These are phyloP conservation scores for Pyrus betulifolia DNA, from an alignment of 306 rosid genomes.

Conservation along the genomic window DNA sequence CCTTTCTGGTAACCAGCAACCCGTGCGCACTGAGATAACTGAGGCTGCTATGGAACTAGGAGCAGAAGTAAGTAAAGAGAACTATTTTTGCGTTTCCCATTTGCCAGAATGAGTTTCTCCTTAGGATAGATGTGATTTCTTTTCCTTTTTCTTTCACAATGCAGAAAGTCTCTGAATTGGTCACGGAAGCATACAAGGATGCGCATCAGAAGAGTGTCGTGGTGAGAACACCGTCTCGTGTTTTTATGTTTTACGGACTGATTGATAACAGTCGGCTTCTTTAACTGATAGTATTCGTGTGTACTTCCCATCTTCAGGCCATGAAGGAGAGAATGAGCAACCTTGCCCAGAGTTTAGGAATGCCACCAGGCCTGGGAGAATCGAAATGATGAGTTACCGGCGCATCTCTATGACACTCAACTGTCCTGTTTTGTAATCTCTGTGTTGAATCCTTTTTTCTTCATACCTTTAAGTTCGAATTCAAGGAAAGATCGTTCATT, in stretches of 20 bases:
- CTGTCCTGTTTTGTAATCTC: not conserved
- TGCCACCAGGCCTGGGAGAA: constrained; percentile 43
- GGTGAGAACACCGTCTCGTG: constrained; percentile 28
- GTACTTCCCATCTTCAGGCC: constrained; percentile 26
- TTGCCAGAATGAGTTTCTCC: not conserved
- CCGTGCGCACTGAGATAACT: constrained; percentile 71
- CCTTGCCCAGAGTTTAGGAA: constrained; percentile 54
- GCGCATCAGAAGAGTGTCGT: constrained; percentile 78
- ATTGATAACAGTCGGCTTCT: not conserved
- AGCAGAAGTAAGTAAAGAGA: constrained; percentile 50
- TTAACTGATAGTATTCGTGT: not conserved
- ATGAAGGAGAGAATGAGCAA: constrained; percentile 51
- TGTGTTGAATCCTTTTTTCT: not conserved
- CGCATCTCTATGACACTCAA: not conserved
- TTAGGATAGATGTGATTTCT: not conserved
- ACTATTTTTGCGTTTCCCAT: not conserved
- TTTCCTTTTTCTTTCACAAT: not conserved
- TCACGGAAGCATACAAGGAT: constrained; percentile 79
- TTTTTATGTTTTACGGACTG: not conserved
- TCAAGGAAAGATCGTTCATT: not conserved
- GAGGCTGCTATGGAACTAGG: constrained; percentile 94
- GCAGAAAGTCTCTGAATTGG: constrained; percentile 76
- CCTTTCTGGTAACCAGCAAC: constrained; percentile 78
- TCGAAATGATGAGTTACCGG: not conserved
- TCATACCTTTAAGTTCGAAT: no score